Conservation (phyloP, 2,329 filamentous ascomycete species). For the Neopestalotiopsis rosae region DNA sequence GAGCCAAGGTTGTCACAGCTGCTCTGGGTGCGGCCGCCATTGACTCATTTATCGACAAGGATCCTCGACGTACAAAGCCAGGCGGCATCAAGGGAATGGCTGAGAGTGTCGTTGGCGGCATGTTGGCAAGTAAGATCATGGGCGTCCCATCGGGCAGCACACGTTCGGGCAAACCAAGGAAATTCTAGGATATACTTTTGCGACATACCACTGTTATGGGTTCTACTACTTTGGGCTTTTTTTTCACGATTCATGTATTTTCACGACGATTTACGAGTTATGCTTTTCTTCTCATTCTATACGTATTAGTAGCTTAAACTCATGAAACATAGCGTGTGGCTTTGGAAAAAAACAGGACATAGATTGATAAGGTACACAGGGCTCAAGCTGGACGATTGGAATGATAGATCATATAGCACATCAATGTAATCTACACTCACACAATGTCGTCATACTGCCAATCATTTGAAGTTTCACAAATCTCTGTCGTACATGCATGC, state of each 20-base stretch:
- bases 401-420: background rate
- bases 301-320: background rate
- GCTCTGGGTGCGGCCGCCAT: slow-evolving; percentile 54
- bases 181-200: background rate
- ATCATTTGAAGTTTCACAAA: too few species aligned
- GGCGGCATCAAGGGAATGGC: slow-evolving; percentile 36
- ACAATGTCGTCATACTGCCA: too few species aligned
- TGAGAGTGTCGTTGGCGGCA: slow-evolving; percentile 34
- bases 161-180: slow-evolving; percentile 22
- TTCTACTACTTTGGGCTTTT: background rate
- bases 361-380: background rate
- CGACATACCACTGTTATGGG: background rate
- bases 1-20: slow-evolving; percentile 53
- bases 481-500: too few species aligned
- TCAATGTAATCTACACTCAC: background rate
- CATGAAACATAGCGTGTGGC: background rate
- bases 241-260: background rate
- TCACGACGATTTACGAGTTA: background rate
- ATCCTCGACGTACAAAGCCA: slow-evolving; percentile 30
- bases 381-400: background rate
- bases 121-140: slow-evolving; percentile 37
- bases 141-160: slow-evolving; percentile 29
- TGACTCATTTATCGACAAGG: slow-evolving; percentile 48
- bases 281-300: background rate
- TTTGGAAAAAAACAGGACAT: background rate